Percentiles rank a stretch among this genome's conserved stretches.
Conservation (phyloP, 1,284 basidiomycete species). For the Schizophyllum commune region DNA sequence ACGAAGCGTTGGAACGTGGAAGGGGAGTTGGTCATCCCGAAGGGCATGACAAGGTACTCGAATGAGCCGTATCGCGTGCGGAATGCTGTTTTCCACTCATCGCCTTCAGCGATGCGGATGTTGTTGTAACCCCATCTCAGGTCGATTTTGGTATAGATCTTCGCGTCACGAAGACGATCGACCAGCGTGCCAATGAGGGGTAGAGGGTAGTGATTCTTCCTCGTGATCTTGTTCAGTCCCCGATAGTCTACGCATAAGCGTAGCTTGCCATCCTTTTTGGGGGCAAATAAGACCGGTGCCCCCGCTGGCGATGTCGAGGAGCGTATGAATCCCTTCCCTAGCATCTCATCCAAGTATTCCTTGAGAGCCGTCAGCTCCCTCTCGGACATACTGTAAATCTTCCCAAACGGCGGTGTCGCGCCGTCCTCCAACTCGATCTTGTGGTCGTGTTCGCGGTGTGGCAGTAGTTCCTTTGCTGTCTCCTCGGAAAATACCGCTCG, state of each 20-base stretch:
- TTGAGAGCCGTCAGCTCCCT: constrained; percentile 12
- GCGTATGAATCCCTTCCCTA: constrained; percentile 16
- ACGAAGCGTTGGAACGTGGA: too few species aligned
- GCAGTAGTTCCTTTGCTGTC: neutral
- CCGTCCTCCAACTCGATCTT: constrained; percentile 1
- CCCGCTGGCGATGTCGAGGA: constrained; percentile 21
- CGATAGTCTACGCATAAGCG: constrained; percentile 28
- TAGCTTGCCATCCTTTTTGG: constrained; percentile 32
- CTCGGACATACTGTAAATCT: constrained; percentile 18
- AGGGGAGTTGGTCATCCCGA: too few species aligned
- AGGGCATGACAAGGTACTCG: constrained; percentile 27
- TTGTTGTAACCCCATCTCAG: constrained; percentile 25
- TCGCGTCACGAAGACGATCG: constrained; percentile 15
- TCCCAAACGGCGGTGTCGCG: constrained; percentile 7
- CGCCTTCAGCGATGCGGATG: constrained; percentile 23
- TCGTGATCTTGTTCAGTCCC: constrained; percentile 25
- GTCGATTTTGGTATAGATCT: constrained; percentile 29
- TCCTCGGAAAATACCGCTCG: too few species aligned
- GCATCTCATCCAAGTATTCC: constrained; percentile 25
- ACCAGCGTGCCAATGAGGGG: constrained; percentile 20
- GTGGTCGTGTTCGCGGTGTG: neutral
- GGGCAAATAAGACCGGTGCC: constrained; percentile 34
- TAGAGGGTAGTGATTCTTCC: constrained; percentile 28
- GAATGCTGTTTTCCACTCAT: constrained; percentile 31
- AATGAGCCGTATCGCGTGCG: constrained; percentile 22